Conservation (phyloP, 1,139 yeast genomes). For the Blastobotrys malaysiensis region DNA sequence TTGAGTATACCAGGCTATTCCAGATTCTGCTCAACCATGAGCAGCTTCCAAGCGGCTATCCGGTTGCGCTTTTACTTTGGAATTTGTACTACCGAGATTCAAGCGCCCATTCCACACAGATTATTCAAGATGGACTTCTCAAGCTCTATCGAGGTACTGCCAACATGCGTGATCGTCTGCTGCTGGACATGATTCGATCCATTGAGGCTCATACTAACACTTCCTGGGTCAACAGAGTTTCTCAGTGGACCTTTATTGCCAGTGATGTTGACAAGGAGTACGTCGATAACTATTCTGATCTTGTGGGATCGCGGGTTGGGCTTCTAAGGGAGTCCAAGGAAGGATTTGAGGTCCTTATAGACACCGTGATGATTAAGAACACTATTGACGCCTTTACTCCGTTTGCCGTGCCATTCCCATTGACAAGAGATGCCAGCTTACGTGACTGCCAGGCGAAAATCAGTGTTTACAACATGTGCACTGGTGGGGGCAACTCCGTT, state of each 20-base stretch:
- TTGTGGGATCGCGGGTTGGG: neutral
- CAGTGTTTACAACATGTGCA: constrained; percentile 4
- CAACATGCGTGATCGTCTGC: constrained; percentile 53
- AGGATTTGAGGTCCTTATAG: neutral
- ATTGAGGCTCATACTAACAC: constrained; percentile 49
- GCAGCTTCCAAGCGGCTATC: constrained; percentile 9
- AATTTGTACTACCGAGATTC: constrained; percentile 37
- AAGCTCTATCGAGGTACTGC: constrained; percentile 57
- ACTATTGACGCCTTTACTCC: neutral
- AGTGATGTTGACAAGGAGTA: constrained; percentile 11
- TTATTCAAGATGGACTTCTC: constrained; percentile 46
- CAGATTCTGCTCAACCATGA: constrained; percentile 60
- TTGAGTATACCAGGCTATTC: constrained; percentile 48
- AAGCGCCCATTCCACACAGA: constrained; percentile 42
- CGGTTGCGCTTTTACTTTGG: constrained; percentile 22
- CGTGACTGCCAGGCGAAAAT: constrained; percentile 1
- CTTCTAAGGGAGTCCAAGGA: neutral
- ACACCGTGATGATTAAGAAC: neutral
- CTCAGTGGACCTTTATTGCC: constrained; percentile 61
- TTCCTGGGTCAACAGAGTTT: constrained; percentile 57
- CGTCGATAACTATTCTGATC: neutral
- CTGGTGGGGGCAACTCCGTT: neutral
- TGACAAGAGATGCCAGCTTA: neutral
- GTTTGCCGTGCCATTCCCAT: neutral
- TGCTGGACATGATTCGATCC: constrained; percentile 49